Conservation (phyloP, 352 stramenopile genomes). For the Thraustochytrium striatum region DNA sequence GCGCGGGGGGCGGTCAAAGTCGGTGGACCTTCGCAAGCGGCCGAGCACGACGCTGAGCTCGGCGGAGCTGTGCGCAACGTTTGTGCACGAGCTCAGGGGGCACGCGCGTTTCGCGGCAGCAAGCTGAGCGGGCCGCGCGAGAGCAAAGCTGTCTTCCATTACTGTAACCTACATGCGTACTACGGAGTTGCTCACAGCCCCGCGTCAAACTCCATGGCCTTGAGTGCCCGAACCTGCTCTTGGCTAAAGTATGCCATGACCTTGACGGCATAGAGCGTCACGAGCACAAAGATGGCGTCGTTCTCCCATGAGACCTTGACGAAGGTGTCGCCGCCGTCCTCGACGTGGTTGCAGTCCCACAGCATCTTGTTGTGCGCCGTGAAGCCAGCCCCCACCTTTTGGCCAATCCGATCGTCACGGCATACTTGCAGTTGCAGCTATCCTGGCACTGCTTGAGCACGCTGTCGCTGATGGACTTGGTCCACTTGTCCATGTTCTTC, state of each 20-base stretch:
- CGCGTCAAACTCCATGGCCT: slow-evolving; percentile 43
- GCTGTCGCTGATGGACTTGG: slow-evolving; percentile 44
- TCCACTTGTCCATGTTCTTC: slow-evolving; percentile 46
- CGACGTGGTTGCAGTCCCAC: slow-evolving; percentile 46
- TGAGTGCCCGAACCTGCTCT: slow-evolving; percentile 38
- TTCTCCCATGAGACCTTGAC: slow-evolving; percentile 44
- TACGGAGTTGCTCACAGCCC: not conserved
- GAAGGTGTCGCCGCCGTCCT: slow-evolving; percentile 40
- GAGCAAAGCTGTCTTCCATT: not conserved
- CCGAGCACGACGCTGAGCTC: no score
- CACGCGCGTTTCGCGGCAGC: slow-evolving; percentile 5
- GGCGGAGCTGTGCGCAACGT: no score
- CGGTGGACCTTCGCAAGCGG: no score
- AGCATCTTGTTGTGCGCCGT: slow-evolving; percentile 46
- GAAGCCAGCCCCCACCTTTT: slow-evolving; percentile 38
- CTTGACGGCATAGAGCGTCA: slow-evolving; percentile 38
- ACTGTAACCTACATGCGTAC: not conserved
- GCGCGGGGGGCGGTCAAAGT: no score
- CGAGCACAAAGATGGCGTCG: slow-evolving; percentile 31
- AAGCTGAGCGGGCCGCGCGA: not conserved
- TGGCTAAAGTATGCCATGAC: slow-evolving; percentile 47
- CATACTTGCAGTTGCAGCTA: slow-evolving; percentile 47
- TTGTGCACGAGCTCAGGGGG: slow-evolving; percentile 1
- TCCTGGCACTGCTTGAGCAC: slow-evolving; percentile 42
- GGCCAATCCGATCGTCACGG: slow-evolving; percentile 23